Evolutionary conservation across 2,329 filamentous ascomycete genomes (phyloP), one percentile per base, ranked within the genome.

Genomic region (Pseudodiploospora longispora): DNA sequence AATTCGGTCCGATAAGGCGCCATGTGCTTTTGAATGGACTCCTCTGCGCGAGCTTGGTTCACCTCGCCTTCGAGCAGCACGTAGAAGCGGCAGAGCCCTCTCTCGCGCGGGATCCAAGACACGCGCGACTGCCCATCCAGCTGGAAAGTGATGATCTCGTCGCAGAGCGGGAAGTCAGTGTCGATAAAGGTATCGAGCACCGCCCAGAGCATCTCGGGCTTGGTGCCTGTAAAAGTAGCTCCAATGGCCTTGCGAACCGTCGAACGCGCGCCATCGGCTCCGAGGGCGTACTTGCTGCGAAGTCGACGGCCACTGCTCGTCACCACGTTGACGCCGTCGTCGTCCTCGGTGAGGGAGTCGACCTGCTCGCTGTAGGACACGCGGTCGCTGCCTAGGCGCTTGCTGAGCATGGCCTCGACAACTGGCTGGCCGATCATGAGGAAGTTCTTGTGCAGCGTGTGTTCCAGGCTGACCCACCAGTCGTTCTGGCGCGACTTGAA

Each of bases 261-360:
- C 0, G 71, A 76, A 12, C 69, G 67, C 0, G 72, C 69, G 1
- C 75, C 75, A 35, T 79, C 75, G 5, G 74, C 74, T 1, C 72
- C 75, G 3, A 76, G 64, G 4, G 68, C 65, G 42, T 72, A 79
- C 27, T 55, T 58, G 48, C 60, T 61, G 29, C 51, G 54, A 3
- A 70, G 49, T 3, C 32, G 59, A 27, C 58, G 60, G 1, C 63
- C 65, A 1, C 54, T 53, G 4, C 48, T 47, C 1, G 66, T 68
- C 6, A 47, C 51, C 47, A 67, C 28, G 55, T 66, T 7, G 57
- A 69, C 44, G 66, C 70, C 4, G 63, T 82, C 34, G 61, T 74
- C 9, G 69, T 83, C 37, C 64, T 88, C 36, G 74, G 78, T 1
- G 75, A 88, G 57, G 2, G 50, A 56, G 1, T 52, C 49, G 3